Conservation (phyloP, 148 eudicot species). For the Silene latifolia region DNA sequence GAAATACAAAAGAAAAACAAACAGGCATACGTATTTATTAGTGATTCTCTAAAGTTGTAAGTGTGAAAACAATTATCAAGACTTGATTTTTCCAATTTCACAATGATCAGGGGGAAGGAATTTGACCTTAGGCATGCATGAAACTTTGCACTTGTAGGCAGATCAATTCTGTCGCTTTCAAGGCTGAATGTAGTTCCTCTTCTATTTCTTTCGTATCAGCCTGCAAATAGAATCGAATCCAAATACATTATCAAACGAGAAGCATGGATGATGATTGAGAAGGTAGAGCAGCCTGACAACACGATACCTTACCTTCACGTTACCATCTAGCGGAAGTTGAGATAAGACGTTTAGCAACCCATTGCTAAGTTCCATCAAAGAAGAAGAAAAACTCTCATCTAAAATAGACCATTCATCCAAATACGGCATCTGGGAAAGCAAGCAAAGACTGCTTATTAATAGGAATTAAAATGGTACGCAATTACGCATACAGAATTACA, state of each 20-base stretch:
- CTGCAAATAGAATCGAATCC: constrained; percentile 28
- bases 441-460: neutral
- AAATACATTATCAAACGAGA: constrained; percentile 1
- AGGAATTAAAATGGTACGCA: neutral
- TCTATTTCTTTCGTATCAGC: constrained; percentile 45
- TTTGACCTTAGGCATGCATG: constrained; percentile 52
- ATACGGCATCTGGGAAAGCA: constrained; percentile 54
- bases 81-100: no score
- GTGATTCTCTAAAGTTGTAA: neutral
- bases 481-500: neutral
- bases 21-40: neutral
- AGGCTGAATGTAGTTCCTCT: constrained; percentile 52
- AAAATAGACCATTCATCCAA: constrained; percentile 72
- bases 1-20: neutral
- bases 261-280: constrained; percentile 4
- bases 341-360: constrained; percentile 54
- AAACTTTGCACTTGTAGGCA: constrained; percentile 42
- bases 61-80: no score
- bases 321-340: constrained; percentile 62
- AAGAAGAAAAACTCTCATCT: constrained; percentile 56
- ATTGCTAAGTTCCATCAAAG: constrained; percentile 42
- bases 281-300: neutral
- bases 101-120: neutral
- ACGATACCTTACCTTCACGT: constrained; percentile 48
- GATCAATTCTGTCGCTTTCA: constrained; percentile 51